A percentile compares a stretch with the other conserved stretches of the same genome.
Conservation (phyloP, 305 asterid genomes). For the Fraxinus velutina region DNA sequence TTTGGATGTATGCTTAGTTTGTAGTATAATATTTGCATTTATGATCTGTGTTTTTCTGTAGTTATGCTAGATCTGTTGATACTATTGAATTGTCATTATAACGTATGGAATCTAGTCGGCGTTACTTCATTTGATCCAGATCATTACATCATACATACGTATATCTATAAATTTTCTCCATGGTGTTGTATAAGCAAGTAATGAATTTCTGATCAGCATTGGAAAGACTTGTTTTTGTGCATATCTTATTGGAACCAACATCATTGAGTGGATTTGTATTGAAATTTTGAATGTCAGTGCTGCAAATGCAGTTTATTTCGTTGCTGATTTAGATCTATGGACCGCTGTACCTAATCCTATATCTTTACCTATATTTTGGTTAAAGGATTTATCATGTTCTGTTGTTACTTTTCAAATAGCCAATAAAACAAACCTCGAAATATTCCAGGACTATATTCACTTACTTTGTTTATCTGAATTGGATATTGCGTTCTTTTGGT, state of each 20-base stretch:
- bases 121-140: conserved; percentile 29
- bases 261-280: conserved; percentile 14
- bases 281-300: background rate
- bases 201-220: conserved; percentile 16
- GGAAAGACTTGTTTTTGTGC: conserved; percentile 18
- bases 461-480: background rate
- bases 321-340: background rate
- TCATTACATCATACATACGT: conserved; percentile 18
- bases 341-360: background rate
- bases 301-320: background rate
- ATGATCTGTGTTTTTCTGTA: conserved; percentile 19
- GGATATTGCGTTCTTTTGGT: background rate
- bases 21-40: background rate
- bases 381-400: background rate
- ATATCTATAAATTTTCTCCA: background rate
- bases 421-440: background rate
- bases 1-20: conserved; percentile 2
- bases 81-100: background rate
- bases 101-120: conserved; percentile 21
- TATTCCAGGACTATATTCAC: background rate
- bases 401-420: background rate
- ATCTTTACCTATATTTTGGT: background rate
- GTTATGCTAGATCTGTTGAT: conserved; percentile 36
- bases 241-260: conserved; percentile 1
- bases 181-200: background rate